Evolutionary conservation across 805 yeast genomes (phyloP), one percentile per base, ranked within the genome.

Genomic region (Candida koratica): DNA sequence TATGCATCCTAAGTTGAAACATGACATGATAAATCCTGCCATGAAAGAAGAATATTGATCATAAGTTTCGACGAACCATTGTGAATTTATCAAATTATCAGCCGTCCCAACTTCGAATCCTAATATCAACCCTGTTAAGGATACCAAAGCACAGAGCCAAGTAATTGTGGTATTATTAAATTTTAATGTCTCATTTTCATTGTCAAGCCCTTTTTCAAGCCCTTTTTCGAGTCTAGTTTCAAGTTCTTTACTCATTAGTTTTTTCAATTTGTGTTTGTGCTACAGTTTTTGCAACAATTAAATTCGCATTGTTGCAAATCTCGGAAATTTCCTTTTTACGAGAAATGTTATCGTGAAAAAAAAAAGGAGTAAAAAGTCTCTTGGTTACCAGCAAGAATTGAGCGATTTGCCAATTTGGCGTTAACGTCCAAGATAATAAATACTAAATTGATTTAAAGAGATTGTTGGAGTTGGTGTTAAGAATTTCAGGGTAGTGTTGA

Each of bases 1-100:
- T 4, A 53, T 28, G 19, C 54, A 45, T 0, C 63, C 61, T 12
- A 58, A 26, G 32, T 49, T 50, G 39, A 57, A 57, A 23, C 38
- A 14, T 20, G 39, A 25, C 27, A 37, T 32, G 3, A 41, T 23
- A 15, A 44, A 31, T 4, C 48, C 48, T 5, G 22, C 17, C 11
- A 37, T 6, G 2, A 17, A 2, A 8, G 18, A 33, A 2, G 28
- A 24, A 10, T 36, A n/a, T 3, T n/a, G 10, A n/a, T 36, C 44
- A 25, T 17, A 43, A 12, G 17, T 14, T 11, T 16, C 20, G 1
- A 4, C 11, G 27, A 43, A 43, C 11, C 2, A n/a, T 12, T 2
- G 7, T 6, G 41, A 31, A 17, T 31, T 31, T 11, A 44, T 28
- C 3, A 39, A 25, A 7, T 27, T 23, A 20, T 39, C 44, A 6